Evolutionary conservation across 805 yeast genomes (phyloP), one percentile per base, ranked within the genome.

Genomic region (Isabelozyma heimii): DNA sequence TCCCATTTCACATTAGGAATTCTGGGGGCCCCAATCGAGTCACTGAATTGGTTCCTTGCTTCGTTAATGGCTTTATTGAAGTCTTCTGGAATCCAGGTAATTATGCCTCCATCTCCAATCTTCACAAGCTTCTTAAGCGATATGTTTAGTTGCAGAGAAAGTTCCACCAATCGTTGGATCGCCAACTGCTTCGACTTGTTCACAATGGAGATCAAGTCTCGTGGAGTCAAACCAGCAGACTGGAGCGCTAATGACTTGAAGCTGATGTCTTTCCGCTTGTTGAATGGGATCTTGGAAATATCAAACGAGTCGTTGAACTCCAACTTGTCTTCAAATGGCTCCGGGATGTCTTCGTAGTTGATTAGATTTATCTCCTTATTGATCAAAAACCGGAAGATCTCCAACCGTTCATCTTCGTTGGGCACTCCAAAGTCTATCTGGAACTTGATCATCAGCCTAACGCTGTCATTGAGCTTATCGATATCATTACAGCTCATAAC

Each of bases 1-100:
- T 88, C 94, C 99, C 99, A 94, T 52, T 84, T 84, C 6, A 94
- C 98, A 59, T 87, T 83, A 2, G 99, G 99, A 53, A 94, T 92
- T 53, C 90, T 76, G 13, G 99, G 99, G 0, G 98, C 98, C 7
- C 98, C 98, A 49, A 94, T 91, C 0, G 97, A 87, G 54, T 90
- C 97, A 57, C 96, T 87, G 66, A 87, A 91, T 62, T 89, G 91
- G 59, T 82, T 84, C 60, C 98, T 76, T 0, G 97, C 97, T 48
- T 80, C 84, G 48, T 84, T 81, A 46, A 91, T 89, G 0, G 97
- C 85, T 26, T 63, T 70, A 46, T 81, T 85, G 60, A 88, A 82
- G 60, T 87, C 91, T 4, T 65, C 75, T 0, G 89, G 85, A 0
- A 70, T 72, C 40, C 85, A 58, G 27, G 71, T 72, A 8, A 86